Conservation (phyloP, 176 grass and related monocot genomes). For the Raddia guianensis region DNA sequence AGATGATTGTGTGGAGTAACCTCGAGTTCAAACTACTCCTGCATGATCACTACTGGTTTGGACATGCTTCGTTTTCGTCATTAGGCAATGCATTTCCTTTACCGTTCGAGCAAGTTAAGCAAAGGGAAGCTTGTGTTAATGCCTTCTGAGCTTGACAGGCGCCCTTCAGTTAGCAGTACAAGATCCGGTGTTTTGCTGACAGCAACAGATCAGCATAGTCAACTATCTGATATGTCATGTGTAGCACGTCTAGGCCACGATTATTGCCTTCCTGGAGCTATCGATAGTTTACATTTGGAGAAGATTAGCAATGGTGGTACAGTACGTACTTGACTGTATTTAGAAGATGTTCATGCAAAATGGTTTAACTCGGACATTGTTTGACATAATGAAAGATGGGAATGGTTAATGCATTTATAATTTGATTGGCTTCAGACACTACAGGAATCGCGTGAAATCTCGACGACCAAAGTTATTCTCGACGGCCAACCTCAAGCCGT, state of each 20-base stretch:
- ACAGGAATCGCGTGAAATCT: too few species aligned
- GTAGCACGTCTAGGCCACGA: background rate
- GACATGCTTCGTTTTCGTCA: slow-evolving; percentile 46
- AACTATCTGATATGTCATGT: background rate
- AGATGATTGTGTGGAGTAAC: slow-evolving; percentile 32
- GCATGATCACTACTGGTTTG: slow-evolving; percentile 38
- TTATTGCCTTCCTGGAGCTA: background rate
- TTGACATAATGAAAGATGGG: background rate
- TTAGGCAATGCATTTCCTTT: slow-evolving; percentile 41
- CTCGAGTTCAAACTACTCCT: slow-evolving; percentile 51
- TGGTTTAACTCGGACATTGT: background rate
- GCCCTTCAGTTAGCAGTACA: slow-evolving; percentile 10
- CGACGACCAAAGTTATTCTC: too few species aligned
- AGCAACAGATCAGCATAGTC: slow-evolving; percentile 20
- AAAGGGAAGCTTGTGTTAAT: slow-evolving; percentile 8
- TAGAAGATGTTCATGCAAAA: background rate
- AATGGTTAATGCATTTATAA: too few species aligned
- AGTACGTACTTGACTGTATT: background rate
- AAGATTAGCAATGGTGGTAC: background rate
- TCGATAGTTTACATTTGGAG: background rate
- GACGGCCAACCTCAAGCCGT: too few species aligned
- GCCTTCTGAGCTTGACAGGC: slow-evolving; percentile 12
- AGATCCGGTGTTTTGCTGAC: background rate
- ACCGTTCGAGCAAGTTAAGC: slow-evolving; percentile 37
- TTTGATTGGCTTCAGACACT: too few species aligned